Evolutionary conservation across 208 protist genomes (phyloP), one percentile per base, ranked within the genome.

Genomic region (Zelonia costaricensis): DNA sequence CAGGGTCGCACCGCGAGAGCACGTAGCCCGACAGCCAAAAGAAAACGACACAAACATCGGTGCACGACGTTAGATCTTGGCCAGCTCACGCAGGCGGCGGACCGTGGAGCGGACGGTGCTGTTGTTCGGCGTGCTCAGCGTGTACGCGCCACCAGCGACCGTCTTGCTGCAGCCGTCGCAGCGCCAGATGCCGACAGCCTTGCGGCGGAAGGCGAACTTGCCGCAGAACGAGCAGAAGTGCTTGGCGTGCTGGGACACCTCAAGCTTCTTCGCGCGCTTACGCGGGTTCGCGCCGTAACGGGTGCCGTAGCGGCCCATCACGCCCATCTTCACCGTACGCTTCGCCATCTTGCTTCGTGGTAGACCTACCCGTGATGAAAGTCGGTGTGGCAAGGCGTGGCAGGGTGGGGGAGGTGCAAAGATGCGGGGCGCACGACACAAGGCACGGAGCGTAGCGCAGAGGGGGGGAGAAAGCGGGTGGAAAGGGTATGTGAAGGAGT

Each of bases 191-290:
- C 98, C 98, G 45, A 99, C 97, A 61, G 94, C 97, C 53, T 86
- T 89, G 36, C 98, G 88, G 78, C 94, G 97, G 56, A 99, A 98
- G 62, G 88, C 77, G 63, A 97, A 97, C 88, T 99, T 99, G 46
- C 98, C 98, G 84, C 98, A 99, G 92, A 99, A 99, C 27, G 88
- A 88, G 92, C 98, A 99, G 65, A 98, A 98, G 87, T 99, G 99
- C 66, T 92, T 98, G 48, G 97, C 84, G 82, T 99, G 97, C 90
- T 99, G 97, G 49, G 94, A 97, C 55, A 99, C 91, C 79, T 99
- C 98, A 30, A 99, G 98, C 91, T 99, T 99, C 94, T 99, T 99
- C 45, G 98, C 91, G 66, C 97, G 96, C 87, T 99, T 99, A 84
- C 98, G 87, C 27, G 98, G 93, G 70, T 98, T 98, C 67, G 98